phyloP scores from a whole-genome alignment of 2,329 filamentous ascomycete species.

The Fusarium scirpi region DNA sequence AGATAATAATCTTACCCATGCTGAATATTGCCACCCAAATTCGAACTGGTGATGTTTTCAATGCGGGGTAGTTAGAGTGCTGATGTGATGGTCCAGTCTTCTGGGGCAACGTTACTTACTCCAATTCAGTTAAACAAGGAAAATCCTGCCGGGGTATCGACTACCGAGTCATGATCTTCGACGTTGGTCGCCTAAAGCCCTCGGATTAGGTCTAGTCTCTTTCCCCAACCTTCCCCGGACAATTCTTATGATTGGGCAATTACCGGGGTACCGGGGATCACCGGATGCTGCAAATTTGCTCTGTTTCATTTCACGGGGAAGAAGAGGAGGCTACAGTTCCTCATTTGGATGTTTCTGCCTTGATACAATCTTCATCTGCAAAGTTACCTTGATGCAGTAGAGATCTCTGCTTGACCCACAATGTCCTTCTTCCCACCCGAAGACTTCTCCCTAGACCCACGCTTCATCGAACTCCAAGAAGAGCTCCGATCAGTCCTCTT shows the following conservation, averaged over 20 bases:
- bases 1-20: too few species aligned
- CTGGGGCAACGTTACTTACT: conserved; percentile 12
- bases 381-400: not conserved
- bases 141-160: not conserved
- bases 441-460: conserved; percentile 53
- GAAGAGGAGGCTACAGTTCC: conserved; percentile 16
- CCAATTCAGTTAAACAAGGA: conserved; percentile 4
- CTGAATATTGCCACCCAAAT: not conserved
- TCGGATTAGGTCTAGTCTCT: not conserved
- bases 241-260: not conserved
- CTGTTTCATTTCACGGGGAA: not conserved
- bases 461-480: conserved; percentile 59
- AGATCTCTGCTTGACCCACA: not conserved
- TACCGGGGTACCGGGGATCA: conserved; percentile 9
- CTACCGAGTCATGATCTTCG: conserved; percentile 20
- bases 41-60: not conserved
- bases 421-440: conserved; percentile 45
- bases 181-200: conserved; percentile 10
- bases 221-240: not conserved
- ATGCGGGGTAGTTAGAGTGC: conserved; percentile 2
- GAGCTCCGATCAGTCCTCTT: conserved; percentile 59
- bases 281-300: conserved; percentile 18
- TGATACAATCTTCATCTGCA: not conserved
- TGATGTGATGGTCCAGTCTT: not conserved
- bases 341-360: not conserved